These are phyloP conservation scores for Rosa multiflora DNA, from an alignment of 306 rosid species.

Conservation along the genomic window DNA sequence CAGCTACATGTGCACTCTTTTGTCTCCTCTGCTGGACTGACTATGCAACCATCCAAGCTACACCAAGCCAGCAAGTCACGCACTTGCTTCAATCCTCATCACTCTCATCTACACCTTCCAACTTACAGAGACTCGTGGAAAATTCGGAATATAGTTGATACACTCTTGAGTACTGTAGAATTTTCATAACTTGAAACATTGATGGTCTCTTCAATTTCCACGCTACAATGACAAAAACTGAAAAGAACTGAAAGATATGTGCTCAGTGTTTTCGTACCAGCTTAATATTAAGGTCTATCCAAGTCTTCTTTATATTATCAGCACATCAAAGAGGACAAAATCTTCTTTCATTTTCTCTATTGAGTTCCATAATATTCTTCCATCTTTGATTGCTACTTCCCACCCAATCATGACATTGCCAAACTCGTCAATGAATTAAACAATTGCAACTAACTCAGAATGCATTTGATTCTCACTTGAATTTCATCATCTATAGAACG, in stretches of 20 bases:
- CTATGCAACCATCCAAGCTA: background rate
- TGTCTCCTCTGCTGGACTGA: background rate
- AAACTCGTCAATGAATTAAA: background rate
- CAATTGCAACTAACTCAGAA: background rate
- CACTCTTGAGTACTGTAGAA: background rate
- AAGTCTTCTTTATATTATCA: background rate
- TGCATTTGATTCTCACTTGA: background rate
- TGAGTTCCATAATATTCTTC: background rate
- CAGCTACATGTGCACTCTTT: conserved; percentile 8
- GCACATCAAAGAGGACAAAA: background rate
- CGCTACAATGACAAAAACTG: background rate
- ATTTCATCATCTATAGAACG: background rate
- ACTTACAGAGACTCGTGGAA: background rate
- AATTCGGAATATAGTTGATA: background rate
- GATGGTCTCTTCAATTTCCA: too few relatives aligned
- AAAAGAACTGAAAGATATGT: background rate
- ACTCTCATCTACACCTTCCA: background rate
- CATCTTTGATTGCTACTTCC: conserved; percentile 8
- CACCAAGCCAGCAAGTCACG: background rate
- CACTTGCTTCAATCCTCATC: background rate
- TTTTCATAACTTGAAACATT: background rate
- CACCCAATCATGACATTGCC: conserved; percentile 6
- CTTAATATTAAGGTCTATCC: too few relatives aligned
- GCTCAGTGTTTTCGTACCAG: background rate
- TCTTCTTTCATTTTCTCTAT: background rate